A percentile compares a stretch with the other conserved stretches of the same genome.
Conservation (phyloP, 768 basidiomycete genomes). For the Leccinum rimulosum region DNA sequence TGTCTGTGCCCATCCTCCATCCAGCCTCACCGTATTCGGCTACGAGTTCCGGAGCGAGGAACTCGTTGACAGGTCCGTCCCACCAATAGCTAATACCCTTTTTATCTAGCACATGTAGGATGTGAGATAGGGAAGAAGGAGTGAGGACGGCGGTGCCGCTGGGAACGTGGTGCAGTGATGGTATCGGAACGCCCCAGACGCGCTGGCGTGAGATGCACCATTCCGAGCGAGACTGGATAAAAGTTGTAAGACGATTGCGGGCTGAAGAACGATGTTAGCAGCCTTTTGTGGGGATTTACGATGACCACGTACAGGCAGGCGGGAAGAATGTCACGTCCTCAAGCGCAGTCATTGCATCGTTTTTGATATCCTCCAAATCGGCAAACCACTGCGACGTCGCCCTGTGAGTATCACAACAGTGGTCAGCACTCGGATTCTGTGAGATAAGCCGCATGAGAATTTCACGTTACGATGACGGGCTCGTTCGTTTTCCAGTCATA, state of each 20-base stretch:
- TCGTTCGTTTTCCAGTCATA: slow-evolving; percentile 96
- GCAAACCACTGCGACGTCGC: slow-evolving; percentile 99
- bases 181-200: slow-evolving; percentile 97
- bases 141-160: slow-evolving; percentile 67
- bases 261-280: slow-evolving; percentile 43
- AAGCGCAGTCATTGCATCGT: slow-evolving; percentile 66
- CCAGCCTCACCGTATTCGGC: slow-evolving; percentile 42
- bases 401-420: slow-evolving; percentile 34
- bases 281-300: background rate
- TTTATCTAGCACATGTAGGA: slow-evolving; percentile 66
- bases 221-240: slow-evolving; percentile 85
- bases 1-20: slow-evolving; percentile 86
- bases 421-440: slow-evolving; percentile 1
- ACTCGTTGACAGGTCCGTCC: slow-evolving; percentile 79
- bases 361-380: slow-evolving; percentile 82
- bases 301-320: slow-evolving; percentile 53
- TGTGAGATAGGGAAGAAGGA: slow-evolving; percentile 63
- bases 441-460: background rate
- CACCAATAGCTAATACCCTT: slow-evolving; percentile 90
- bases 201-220: slow-evolving; percentile 99
- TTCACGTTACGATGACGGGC: slow-evolving; percentile 87
- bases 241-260: slow-evolving; percentile 83
- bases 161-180: slow-evolving; percentile 68
- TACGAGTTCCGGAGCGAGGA: slow-evolving; percentile 62
- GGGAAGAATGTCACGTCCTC: slow-evolving; percentile 75